A percentile compares a stretch with the other conserved stretches of the same genome.
phyloP scores from a whole-genome alignment of 2,329 filamentous ascomycete genomes.

The Fusarium pilosicola region DNA sequence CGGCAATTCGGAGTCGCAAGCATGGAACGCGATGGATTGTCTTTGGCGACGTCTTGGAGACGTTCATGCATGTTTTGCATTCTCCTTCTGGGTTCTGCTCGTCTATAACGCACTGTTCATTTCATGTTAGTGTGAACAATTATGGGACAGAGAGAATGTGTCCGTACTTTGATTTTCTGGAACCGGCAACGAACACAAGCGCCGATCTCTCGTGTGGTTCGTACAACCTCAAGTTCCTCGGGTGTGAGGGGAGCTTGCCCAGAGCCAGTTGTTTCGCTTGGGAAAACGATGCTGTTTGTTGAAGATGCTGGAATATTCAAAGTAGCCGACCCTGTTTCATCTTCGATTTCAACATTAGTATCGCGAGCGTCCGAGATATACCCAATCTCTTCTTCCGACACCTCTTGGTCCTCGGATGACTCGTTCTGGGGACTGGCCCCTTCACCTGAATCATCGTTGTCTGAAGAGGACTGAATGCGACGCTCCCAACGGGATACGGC shows the following conservation, averaged over 20 bases:
- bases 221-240: not conserved
- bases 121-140: conserved; percentile 1
- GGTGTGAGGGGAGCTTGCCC: not conserved
- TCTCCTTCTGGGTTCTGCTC: conserved; percentile 43
- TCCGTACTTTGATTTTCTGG: conserved; percentile 36
- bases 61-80: conserved; percentile 54
- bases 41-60: conserved; percentile 55
- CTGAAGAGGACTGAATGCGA: not conserved
- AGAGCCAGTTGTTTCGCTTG: not conserved
- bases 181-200: conserved; percentile 38
- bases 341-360: not conserved
- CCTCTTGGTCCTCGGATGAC: not conserved
- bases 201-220: not conserved
- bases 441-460: not conserved
- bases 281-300: not conserved
- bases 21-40: conserved; percentile 59
- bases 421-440: not conserved
- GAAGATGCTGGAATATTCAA: not conserved
- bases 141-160: not conserved
- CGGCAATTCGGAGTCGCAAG: conserved; percentile 55
- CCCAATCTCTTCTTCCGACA: not conserved
- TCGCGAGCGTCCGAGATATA: not conserved
- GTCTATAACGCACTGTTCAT: conserved; percentile 52
- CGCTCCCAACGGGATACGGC: not conserved
- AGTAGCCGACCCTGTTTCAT: not conserved